Evolutionary conservation across 208 protist genomes (phyloP).

Genomic region (Trypanosoma lewisi): DNA sequence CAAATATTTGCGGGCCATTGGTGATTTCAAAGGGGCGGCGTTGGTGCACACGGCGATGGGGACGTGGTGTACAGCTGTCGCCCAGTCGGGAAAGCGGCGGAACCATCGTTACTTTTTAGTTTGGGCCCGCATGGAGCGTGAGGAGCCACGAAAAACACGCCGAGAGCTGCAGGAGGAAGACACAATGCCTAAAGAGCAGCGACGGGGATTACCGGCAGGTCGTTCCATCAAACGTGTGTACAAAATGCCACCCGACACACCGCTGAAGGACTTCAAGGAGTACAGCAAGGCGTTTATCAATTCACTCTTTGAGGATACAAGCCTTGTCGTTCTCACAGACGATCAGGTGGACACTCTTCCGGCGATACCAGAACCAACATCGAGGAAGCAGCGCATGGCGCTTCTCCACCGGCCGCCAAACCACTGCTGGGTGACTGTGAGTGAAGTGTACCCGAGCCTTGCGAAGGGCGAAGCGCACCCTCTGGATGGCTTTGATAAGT

Average conservation of each 20-base stretch:
- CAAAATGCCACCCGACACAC: slow-evolving; percentile 70
- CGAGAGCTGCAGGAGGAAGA: slow-evolving; percentile 40
- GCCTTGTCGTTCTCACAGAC: slow-evolving; percentile 58
- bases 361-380: slow-evolving; percentile 59
- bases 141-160: slow-evolving; percentile 22
- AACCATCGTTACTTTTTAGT: slow-evolving; percentile 79
- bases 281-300: slow-evolving; percentile 62
- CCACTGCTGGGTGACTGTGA: slow-evolving; percentile 77
- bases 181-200: slow-evolving; percentile 47
- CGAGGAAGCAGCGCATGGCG: slow-evolving; percentile 59
- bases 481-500: slow-evolving; percentile 68
- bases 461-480: slow-evolving; percentile 35
- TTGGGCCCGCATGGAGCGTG: slow-evolving; percentile 82
- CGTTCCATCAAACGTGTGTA: slow-evolving; percentile 75
- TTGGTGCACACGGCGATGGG: slow-evolving; percentile 63
- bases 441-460: slow-evolving; percentile 74
- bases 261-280: slow-evolving; percentile 50
- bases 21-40: slow-evolving; percentile 58
- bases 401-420: slow-evolving; percentile 59
- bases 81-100: slow-evolving; percentile 31
- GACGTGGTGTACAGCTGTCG: slow-evolving; percentile 72
- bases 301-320: slow-evolving; percentile 61
- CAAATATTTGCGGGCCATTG: slow-evolving; percentile 48
- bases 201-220: slow-evolving; percentile 42
- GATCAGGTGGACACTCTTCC: slow-evolving; percentile 67